Conservation (phyloP, 2,329 filamentous ascomycete species). For the Sphaceloma murrayae region DNA sequence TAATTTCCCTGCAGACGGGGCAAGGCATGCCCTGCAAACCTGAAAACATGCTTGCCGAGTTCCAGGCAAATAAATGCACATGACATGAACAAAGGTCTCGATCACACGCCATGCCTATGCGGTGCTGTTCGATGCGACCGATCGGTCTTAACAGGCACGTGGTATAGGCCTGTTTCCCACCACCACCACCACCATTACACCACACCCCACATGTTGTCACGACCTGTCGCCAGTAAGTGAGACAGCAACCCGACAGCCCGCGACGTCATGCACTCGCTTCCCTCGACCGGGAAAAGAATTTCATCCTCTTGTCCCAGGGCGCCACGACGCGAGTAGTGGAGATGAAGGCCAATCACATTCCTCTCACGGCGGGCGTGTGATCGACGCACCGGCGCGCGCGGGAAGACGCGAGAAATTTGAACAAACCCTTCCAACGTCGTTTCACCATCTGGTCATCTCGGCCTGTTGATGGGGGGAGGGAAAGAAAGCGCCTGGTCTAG, state of each 20-base stretch:
- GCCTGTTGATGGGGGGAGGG: no score
- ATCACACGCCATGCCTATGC: not conserved
- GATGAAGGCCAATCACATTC: conserved; percentile 12
- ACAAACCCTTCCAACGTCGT: not conserved
- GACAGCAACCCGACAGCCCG: no score
- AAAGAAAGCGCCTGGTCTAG: no score
- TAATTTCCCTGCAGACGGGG: no score
- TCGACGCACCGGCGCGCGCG: not conserved
- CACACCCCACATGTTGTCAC: not conserved
- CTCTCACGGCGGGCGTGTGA: not conserved
- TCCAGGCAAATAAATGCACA: no score
- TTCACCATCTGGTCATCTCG: conserved; percentile 9
- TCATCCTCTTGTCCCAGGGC: not conserved
- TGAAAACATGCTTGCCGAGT: no score
- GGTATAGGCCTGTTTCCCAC: conserved; percentile 1
- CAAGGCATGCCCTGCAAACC: conserved; percentile 7
- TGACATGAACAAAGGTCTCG: no score
- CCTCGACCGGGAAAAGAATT: no score
- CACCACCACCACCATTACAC: no score
- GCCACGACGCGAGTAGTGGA: conserved; percentile 2
- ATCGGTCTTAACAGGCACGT: conserved; percentile 1
- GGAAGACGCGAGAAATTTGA: not conserved
- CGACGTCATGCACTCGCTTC: not conserved
- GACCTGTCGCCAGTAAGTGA: not conserved
- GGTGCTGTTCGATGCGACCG: not conserved